Evolutionary conservation across 148 eudicot species (phyloP).

Genomic region (Rhododendron vialii): DNA sequence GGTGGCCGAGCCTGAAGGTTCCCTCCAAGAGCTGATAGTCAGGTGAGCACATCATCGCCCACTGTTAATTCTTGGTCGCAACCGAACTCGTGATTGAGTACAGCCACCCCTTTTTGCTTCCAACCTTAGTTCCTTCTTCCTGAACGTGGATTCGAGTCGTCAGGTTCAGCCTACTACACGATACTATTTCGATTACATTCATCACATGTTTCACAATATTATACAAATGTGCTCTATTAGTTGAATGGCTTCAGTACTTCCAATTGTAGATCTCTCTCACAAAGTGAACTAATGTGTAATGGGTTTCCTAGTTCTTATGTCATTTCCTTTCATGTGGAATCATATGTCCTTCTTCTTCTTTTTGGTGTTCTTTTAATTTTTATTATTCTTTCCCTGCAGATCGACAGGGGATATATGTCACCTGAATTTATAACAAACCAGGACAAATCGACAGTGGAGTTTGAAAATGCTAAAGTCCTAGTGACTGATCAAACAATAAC

Average conservation of each 20-base stretch:
- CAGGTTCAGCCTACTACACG: no score
- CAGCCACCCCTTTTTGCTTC: no score
- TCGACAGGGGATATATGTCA: conserved; percentile 96
- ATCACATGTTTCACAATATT: not conserved
- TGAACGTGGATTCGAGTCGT: no score
- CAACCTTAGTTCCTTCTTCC: no score
- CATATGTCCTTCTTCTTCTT: conserved; percentile 1
- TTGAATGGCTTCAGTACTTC: not conserved
- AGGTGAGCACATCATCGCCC: no score
- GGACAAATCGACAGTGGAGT: conserved; percentile 76
- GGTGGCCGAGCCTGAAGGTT: no score
- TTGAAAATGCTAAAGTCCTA: conserved; percentile 75
- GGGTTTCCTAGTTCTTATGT: not conserved
- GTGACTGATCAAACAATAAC: conserved; percentile 88
- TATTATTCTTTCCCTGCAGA: conserved; percentile 53
- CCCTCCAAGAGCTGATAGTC: no score
- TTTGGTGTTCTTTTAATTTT: conserved; percentile 20
- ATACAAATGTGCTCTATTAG: not conserved
- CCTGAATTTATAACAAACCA: conserved; percentile 76
- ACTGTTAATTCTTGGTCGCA: no score
- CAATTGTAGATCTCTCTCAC: not conserved
- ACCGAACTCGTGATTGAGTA: no score
- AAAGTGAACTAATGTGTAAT: not conserved
- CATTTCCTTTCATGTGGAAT: not conserved
- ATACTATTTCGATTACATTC: not conserved